These are phyloP conservation scores for Mycena amicta DNA, from an alignment of 768 basidiomycete species.

Conservation along the genomic window DNA sequence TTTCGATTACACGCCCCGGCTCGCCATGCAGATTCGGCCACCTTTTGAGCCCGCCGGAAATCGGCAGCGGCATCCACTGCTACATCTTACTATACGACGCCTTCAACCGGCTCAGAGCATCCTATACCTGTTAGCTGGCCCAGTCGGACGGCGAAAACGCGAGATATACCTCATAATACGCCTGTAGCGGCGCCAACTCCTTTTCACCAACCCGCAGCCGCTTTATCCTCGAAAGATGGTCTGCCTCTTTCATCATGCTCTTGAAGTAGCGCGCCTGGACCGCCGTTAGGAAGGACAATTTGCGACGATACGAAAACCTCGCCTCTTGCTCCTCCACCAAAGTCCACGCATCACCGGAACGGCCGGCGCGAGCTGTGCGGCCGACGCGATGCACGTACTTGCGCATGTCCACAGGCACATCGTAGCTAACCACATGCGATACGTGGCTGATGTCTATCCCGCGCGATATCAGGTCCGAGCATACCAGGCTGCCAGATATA, in stretches of 20 bases:
- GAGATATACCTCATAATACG: slow-evolving; percentile 67
- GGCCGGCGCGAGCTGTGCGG: slow-evolving; percentile 91
- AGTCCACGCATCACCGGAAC: slow-evolving; percentile 89
- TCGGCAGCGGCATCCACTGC: too few relatives aligned
- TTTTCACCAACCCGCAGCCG: slow-evolving; percentile 64
- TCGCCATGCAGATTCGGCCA: too few relatives aligned
- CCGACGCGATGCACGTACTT: slow-evolving; percentile 99
- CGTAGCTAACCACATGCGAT: slow-evolving; percentile 92
- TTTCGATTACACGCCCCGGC: too few relatives aligned
- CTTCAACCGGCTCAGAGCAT: slow-evolving; percentile 14
- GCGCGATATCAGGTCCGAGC: slow-evolving; percentile 93
- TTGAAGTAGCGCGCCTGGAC: slow-evolving; percentile 86
- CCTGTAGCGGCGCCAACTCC: slow-evolving; percentile 56
- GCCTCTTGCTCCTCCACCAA: slow-evolving; percentile 93
- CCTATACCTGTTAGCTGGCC: neutral
- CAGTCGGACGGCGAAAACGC: neutral
- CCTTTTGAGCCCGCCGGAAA: too few relatives aligned
- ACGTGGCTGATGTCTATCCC: slow-evolving; percentile 95
- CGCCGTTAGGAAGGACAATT: slow-evolving; percentile 3
- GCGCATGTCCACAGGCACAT: slow-evolving; percentile 94
- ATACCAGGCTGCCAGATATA: slow-evolving; percentile 69
- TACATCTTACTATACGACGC: slow-evolving; percentile 10
- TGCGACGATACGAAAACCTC: slow-evolving; percentile 27
- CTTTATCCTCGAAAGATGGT: slow-evolving; percentile 70
- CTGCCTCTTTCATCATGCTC: slow-evolving; percentile 70